These are phyloP conservation scores for Fraxinus sp. DNA, from an alignment of 305 asterid species.

Conservation along the genomic window DNA sequence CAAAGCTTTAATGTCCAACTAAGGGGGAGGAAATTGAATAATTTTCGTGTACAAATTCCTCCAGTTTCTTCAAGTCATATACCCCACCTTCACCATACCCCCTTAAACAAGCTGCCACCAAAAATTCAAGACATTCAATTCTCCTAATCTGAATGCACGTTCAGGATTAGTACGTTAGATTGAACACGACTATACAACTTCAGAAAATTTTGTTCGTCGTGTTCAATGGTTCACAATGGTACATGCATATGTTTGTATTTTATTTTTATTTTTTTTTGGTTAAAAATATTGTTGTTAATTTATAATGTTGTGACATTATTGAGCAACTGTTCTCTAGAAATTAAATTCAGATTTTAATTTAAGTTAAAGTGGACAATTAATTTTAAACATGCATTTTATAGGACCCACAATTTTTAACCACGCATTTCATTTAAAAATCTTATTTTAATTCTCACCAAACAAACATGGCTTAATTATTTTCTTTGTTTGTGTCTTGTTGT, in stretches of 20 bases:
- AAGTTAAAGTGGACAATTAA: too few relatives aligned
- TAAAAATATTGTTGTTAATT: too few relatives aligned
- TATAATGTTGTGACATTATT: not conserved
- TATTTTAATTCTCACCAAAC: too few relatives aligned
- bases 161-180: not conserved
- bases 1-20: constrained; percentile 11
- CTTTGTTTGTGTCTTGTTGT: too few relatives aligned
- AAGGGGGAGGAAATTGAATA: constrained; percentile 25
- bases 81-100: constrained; percentile 32
- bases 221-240: not conserved
- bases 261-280: not conserved
- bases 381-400: too few relatives aligned
- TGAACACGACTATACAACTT: not conserved
- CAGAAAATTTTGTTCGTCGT: not conserved
- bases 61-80: not conserved
- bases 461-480: too few relatives aligned
- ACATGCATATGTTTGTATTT: not conserved
- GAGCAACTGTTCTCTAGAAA: not conserved
- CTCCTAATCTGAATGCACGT: constrained; percentile 5
- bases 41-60: constrained; percentile 8
- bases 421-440: too few relatives aligned
- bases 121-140: constrained; percentile 16
- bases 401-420: too few relatives aligned
- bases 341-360: too few relatives aligned
- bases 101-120: constrained; percentile 23